Evolutionary conservation across 768 basidiomycete genomes (phyloP), one percentile per base, ranked within the genome.

Genomic region (Phaeotremella skinneri): DNA sequence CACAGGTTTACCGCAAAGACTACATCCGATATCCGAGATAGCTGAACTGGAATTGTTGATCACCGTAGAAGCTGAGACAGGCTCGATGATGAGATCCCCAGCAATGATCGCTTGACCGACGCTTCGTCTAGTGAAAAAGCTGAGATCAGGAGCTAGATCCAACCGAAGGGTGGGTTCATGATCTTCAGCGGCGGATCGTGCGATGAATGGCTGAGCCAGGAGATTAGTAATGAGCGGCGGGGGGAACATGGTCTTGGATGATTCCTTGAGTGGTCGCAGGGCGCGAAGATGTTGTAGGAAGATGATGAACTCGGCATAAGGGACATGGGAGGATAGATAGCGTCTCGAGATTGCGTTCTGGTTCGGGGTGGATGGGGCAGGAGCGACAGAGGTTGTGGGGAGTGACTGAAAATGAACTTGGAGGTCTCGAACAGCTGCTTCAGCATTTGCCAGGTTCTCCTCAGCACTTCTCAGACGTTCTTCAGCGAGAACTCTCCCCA

Each of bases 151-250:
- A 0, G 96, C 92, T n/a, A 89, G 80, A 72, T 98, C 96, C 17
- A 99, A 82, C 7, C 96, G 86, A 29, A 96, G 80, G 0, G 92
- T 90, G 0, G 94, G 90, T 67, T 99, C 94, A 23, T 92, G 91
- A 75, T 97, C 92, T 77, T 97, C 92, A 1, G 81, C 78, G 17
- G 86, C 74, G 16, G 92, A 78, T 20, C 92, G 82, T 2, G 87
- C 81, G 9, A 94, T 75, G 77, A 92, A 91, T 0, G 92, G 87
- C 34, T 89, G 81, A 0, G 83, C 81, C 1, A 91, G 78, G n/a
- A 96, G 81, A 1, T 87, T 85, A 4, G 85, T 81, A 76, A 94
- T 84, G 20, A 67, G 30, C 20, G 76, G 69, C 5, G 91, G 89
- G 6, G 85, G 81, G 30, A 81, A 80, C n/a, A 52, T 55, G 26